A percentile compares a stretch with the other conserved stretches of the same genome.
Evolutionary conservation across 2,329 filamentous ascomycete species (phyloP).

Genomic region (Aureobasidium vineae): DNA sequence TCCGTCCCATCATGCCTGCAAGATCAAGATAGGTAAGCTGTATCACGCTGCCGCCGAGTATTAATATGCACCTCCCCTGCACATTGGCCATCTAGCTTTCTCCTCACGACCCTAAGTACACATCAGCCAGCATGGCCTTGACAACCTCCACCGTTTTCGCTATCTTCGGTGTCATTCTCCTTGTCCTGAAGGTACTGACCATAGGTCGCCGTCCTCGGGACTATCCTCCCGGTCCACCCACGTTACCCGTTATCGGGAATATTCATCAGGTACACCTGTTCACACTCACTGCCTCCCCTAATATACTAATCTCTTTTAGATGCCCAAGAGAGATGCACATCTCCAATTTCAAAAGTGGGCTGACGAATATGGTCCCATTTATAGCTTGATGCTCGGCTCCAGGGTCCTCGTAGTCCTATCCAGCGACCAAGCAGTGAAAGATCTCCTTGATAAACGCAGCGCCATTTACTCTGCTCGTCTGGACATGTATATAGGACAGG

Average conservation of each 20-base stretch:
- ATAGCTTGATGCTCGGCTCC: slow-evolving; percentile 52
- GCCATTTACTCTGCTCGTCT: slow-evolving; percentile 48
- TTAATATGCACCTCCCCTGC: neutral
- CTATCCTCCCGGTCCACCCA: slow-evolving; percentile 34
- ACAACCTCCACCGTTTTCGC: neutral
- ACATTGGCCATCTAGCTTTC: neutral
- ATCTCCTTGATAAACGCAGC: slow-evolving; percentile 50
- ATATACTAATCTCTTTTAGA: slow-evolving; percentile 32
- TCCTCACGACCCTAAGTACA: neutral
- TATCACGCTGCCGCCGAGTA: neutral
- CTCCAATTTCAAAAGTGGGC: slow-evolving; percentile 55
- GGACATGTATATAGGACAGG: slow-evolving; percentile 39
- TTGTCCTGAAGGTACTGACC: neutral
- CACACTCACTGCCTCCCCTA: neutral
- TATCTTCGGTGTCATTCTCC: neutral
- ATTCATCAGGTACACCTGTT: slow-evolving; percentile 31
- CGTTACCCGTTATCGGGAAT: slow-evolving; percentile 34
- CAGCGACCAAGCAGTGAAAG: slow-evolving; percentile 49
- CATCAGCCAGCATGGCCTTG: neutral
- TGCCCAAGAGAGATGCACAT: slow-evolving; percentile 46
- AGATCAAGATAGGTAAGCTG: neutral
- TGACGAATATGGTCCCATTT: slow-evolving; percentile 52
- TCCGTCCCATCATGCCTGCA: neutral
- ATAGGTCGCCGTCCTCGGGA: slow-evolving; percentile 32
- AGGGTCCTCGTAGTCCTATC: slow-evolving; percentile 50